Conservation (phyloP, 2,329 filamentous ascomycete species). For the Trichoderma pleuroti region DNA sequence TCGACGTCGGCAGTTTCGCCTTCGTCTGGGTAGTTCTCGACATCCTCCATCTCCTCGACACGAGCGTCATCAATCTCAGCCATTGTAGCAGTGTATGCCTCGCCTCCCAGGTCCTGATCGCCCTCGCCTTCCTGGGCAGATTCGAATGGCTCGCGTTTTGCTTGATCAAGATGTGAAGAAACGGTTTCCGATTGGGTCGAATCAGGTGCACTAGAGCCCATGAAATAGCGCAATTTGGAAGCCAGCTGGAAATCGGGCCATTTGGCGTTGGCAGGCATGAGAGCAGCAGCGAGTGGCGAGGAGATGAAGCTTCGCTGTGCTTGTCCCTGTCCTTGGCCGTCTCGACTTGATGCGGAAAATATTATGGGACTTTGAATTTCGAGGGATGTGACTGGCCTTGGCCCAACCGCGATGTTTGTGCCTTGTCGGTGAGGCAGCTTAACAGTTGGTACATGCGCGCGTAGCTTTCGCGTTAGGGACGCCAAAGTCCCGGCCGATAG, state of each 20-base stretch:
- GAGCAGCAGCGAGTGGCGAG: conserved; percentile 17
- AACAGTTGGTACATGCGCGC: not conserved
- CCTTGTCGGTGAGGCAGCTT: conserved; percentile 16
- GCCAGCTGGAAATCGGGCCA: conserved; percentile 35
- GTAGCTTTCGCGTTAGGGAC: too few relatives aligned
- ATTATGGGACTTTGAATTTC: conserved; percentile 15
- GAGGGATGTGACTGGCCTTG: conserved; percentile 9
- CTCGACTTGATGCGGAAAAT: not conserved
- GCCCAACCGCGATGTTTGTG: conserved; percentile 1
- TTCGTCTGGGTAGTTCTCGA: conserved; percentile 27
- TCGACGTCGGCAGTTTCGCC: conserved; percentile 26
- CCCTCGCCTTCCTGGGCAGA: conserved; percentile 21
- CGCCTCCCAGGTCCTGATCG: conserved; percentile 21
- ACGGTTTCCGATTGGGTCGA: conserved; percentile 23
- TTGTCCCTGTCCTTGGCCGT: not conserved
- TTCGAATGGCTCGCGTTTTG: conserved; percentile 19
- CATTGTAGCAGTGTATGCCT: conserved; percentile 21
- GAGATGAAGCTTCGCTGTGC: conserved; percentile 1
- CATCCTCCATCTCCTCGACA: conserved; percentile 28
- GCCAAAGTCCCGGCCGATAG: not conserved
- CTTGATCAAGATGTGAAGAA: conserved; percentile 6
- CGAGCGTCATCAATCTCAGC: conserved; percentile 25
- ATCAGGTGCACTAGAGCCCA: conserved; percentile 29
- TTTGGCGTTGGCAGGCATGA: conserved; percentile 32
- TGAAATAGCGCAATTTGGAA: conserved; percentile 30